phyloP scores from a whole-genome alignment of 805 yeast species.

The Saccharomycopsis sp. region DNA sequence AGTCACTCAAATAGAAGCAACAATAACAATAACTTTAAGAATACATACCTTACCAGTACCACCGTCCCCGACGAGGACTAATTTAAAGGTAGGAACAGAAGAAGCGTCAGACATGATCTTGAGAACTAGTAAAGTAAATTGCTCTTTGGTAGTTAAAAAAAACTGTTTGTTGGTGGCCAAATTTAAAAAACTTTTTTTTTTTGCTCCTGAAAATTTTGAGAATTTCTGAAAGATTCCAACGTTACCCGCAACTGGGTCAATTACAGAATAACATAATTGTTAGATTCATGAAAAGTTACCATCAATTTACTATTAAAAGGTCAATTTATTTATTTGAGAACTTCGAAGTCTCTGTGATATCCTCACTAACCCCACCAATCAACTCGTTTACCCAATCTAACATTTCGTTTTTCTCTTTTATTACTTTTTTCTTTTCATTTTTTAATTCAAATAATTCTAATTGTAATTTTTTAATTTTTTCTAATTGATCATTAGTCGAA shows the following conservation, averaged over 20 bases:
- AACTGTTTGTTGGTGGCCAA: no score
- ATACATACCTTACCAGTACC: slow-evolving; percentile 92
- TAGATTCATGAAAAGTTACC: no score
- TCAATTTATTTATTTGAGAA: no score
- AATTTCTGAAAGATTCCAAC: no score
- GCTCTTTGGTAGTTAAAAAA: no score
- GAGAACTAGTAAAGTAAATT: no score
- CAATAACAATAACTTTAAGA: neutral
- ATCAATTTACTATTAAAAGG: no score
- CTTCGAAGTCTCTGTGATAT: slow-evolving; percentile 20
- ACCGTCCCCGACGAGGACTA: slow-evolving; percentile 99
- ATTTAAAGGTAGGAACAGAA: slow-evolving; percentile 86
- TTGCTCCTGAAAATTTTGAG: no score
- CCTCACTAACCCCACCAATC: slow-evolving; percentile 49
- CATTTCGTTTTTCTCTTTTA: slow-evolving; percentile 53
- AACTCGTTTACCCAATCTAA: slow-evolving; percentile 53
- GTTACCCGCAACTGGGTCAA: no score
- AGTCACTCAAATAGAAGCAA: neutral
- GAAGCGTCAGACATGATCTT: neutral
- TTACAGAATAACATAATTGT: no score
- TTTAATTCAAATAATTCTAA: slow-evolving; percentile 53
- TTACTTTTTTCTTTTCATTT: slow-evolving; percentile 41
- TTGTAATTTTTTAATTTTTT: slow-evolving; percentile 51
- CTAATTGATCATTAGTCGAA: slow-evolving; percentile 62
- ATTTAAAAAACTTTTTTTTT: no score